Conservation (phyloP, 345 rosid genomes). For the Sonneratia caseolaris region DNA sequence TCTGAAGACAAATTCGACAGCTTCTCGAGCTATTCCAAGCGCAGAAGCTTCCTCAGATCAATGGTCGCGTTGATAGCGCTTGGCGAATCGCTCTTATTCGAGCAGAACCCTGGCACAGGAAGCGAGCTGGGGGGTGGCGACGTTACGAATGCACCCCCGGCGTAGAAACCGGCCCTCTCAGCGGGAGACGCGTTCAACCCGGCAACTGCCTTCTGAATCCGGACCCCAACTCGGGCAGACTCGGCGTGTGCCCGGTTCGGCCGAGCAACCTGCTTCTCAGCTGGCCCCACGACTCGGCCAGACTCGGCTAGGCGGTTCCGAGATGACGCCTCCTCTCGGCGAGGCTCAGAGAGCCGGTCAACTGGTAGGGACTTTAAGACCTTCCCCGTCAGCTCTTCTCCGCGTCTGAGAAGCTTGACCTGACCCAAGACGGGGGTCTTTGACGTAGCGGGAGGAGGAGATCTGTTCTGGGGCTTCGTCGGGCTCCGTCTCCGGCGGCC, state of each 20-base stretch:
- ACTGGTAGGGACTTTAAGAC: neutral
- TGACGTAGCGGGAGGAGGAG: slow-evolving; percentile 14
- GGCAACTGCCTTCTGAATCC: neutral
- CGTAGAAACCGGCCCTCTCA: slow-evolving; percentile 33
- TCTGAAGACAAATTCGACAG: neutral
- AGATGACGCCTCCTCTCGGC: neutral
- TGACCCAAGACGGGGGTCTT: slow-evolving; percentile 29
- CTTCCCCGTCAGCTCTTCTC: slow-evolving; percentile 28
- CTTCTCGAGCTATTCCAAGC: slow-evolving; percentile 20
- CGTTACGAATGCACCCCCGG: slow-evolving; percentile 57
- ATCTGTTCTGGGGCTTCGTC: slow-evolving; percentile 12
- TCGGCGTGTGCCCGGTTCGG: neutral
- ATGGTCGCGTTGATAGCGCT: slow-evolving; percentile 34
- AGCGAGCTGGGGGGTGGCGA: slow-evolving; percentile 95
- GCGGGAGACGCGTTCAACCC: too few species aligned
- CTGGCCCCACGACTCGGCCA: neutral
- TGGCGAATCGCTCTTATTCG: slow-evolving; percentile 25
- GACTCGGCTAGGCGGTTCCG: slow-evolving; percentile 21
- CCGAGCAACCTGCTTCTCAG: neutral
- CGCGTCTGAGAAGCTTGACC: slow-evolving; percentile 69
- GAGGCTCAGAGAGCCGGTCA: neutral
- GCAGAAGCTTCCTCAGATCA: slow-evolving; percentile 41
- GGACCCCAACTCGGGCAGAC: neutral
- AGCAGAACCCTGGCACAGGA: slow-evolving; percentile 65
- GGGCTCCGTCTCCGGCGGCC: slow-evolving; percentile 43